Conservation (phyloP, 768 basidiomycete species). For the Cantharellus anzutake region DNA sequence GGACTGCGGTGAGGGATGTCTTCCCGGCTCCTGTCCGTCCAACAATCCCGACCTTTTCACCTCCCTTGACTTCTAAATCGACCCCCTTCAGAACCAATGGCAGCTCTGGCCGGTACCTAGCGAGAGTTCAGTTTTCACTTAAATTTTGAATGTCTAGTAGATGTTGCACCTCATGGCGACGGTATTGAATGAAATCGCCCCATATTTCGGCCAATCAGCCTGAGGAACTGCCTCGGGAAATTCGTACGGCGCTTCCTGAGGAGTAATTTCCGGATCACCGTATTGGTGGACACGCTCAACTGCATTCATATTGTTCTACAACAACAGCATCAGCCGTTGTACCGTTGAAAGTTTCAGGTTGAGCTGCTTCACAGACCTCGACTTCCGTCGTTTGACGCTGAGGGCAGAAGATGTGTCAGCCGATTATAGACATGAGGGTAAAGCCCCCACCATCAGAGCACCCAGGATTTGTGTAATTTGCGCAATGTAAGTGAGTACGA, state of each 20-base stretch:
- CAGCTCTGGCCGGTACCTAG: constrained; percentile 37
- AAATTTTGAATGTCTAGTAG: not conserved
- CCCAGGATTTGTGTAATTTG: constrained; percentile 33
- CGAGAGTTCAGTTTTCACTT: not conserved
- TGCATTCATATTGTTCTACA: constrained; percentile 43
- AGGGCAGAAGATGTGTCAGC: not conserved
- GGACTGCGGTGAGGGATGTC: constrained; percentile 4
- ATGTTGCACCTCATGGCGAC: constrained; percentile 3
- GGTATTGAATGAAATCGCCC: not conserved
- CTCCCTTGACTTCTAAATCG: constrained; percentile 33
- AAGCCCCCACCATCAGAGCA: constrained; percentile 23
- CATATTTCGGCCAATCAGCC: not conserved
- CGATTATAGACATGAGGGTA: not conserved
- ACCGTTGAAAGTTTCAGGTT: not conserved
- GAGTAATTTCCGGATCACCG: constrained; percentile 28
- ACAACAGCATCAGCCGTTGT: not conserved
- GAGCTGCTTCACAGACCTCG: constrained; percentile 22
- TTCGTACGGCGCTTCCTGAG: constrained; percentile 48
- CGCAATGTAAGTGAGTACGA: constrained; percentile 47
- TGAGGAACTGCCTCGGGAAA: constrained; percentile 33
- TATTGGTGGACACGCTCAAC: constrained; percentile 43
- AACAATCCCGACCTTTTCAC: constrained; percentile 37
- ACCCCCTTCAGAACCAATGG: constrained; percentile 46
- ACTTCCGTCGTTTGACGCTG: constrained; percentile 41
- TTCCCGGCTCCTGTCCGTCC: constrained; percentile 6